Evolutionary conservation across 768 basidiomycete genomes (phyloP).

Genomic region (Suillus plorans): DNA sequence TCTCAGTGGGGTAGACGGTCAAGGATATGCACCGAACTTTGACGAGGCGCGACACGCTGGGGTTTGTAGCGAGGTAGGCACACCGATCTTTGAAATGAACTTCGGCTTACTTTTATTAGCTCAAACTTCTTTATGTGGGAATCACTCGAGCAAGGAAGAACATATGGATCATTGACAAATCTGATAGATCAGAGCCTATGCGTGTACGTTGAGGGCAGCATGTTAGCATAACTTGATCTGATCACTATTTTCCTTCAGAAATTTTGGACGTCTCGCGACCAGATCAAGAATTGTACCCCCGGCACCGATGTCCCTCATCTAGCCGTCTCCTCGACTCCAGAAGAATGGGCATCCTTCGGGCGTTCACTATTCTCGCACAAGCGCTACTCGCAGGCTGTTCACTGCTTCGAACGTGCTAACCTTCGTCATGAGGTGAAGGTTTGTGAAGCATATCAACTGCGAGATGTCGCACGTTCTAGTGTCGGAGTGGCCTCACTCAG

Average conservation of each 20-base stretch:
- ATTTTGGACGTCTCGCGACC: conserved; percentile 48
- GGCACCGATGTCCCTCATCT: conserved; percentile 50
- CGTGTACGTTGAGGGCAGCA: conserved; percentile 36
- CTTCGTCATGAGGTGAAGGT: conserved; percentile 42
- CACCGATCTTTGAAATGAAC: neutral
- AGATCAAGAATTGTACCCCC: conserved; percentile 52
- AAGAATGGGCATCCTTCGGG: conserved; percentile 47
- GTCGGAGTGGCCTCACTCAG: conserved; percentile 23
- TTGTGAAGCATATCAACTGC: conserved; percentile 52
- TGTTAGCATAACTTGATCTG: neutral
- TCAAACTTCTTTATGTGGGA: conserved; percentile 71
- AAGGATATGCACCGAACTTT: conserved; percentile 43
- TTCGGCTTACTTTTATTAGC: conserved; percentile 31
- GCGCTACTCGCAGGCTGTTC: conserved; percentile 47
- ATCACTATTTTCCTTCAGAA: conserved; percentile 33
- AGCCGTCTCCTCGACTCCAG: conserved; percentile 49
- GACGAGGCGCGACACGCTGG: conserved; percentile 49
- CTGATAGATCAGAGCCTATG: conserved; percentile 56
- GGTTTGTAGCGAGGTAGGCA: conserved; percentile 55
- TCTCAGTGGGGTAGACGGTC: conserved; percentile 38
- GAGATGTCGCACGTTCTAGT: conserved; percentile 45
- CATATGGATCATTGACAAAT: conserved; percentile 67
- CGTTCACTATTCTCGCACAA: conserved; percentile 39
- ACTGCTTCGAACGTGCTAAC: conserved; percentile 51
- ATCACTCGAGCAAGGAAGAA: conserved; percentile 69